These are phyloP conservation scores for Kazachstania psychrophila DNA, from an alignment of 805 yeast species.

Conservation along the genomic window DNA sequence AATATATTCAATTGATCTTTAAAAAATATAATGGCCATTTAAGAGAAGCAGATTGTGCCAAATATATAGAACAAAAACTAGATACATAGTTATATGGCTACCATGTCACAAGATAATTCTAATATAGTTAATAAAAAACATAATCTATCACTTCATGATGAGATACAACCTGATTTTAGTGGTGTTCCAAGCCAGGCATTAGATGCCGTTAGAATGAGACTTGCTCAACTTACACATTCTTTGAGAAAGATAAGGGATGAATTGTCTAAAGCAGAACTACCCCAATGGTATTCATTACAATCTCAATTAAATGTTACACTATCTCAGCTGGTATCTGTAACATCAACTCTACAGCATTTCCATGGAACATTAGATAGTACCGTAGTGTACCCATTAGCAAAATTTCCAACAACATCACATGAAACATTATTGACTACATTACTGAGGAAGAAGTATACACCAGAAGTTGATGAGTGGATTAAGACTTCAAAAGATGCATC, in stretches of 20 bases:
- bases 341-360: conserved; percentile 55
- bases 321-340: conserved; percentile 74
- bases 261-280: conserved; percentile 37
- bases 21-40: no score
- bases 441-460: conserved; percentile 76
- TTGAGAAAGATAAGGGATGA: conserved; percentile 47
- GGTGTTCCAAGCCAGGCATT: conserved; percentile 53
- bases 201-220: conserved; percentile 52
- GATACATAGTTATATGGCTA: no score
- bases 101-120: conserved; percentile 3
- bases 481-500: conserved; percentile 34
- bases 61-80: no score
- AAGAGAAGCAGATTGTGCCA: no score
- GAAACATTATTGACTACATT: conserved; percentile 77
- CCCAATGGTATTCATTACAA: conserved; percentile 54
- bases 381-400: conserved; percentile 74
- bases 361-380: conserved; percentile 51
- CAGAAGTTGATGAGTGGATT: conserved; percentile 88
- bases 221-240: conserved; percentile 54
- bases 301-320: conserved; percentile 75
- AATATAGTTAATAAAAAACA: conserved; percentile 1
- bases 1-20: no score
- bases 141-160: conserved; percentile 4
- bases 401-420: conserved; percentile 77
- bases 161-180: conserved; percentile 14